Base-by-base conservation (phyloP, 139 green algal genomes). In the Mesotaenium endlicherianum region DNA sequence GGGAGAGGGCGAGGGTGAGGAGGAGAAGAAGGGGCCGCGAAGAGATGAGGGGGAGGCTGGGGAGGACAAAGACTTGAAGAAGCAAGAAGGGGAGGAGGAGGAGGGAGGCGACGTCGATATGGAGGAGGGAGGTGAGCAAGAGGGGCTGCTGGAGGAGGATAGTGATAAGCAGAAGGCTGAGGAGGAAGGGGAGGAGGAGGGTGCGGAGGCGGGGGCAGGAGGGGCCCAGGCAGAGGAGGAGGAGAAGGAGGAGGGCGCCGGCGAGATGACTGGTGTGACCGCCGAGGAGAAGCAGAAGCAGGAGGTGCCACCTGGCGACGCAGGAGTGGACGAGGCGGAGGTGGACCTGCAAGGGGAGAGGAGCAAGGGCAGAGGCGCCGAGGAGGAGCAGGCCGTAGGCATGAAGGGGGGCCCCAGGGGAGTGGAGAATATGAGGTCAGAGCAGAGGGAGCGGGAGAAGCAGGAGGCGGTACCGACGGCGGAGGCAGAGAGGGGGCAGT, bases 291-390 rank as follows among this genome's bases (percentile, higher is more conserved):
- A 78, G 43, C 49, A 64, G 2, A 47, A 76, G n/a, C 74, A 75
- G 5, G 85, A 88, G 69, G 79, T 87, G 34, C 59, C 70, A 40
- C 70, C n/a, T n/a, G n/a, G n/a, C n/a, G n/a, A n/a, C n/a, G n/a
- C 80, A 70, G 75, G 49, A 5, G 67, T 72, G 20, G 88, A 80
- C 14, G 83, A 83, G 40, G 71, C 86, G 53, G 80, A 84, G 60
- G 75, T n/a, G n/a, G n/a, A n/a, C n/a, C n/a, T n/a, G n/a, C n/a
- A 89, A 57, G 57, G 20, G 45, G 39, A n/a, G 36, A 64, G 41
- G 58, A 83, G 82, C 85, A 90, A 69, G 77, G 87, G 50, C 45
- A 69, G 74, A 70, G 85, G 72, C 16, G 76, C 67, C n/a, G 80
- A 70, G 30, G 74, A 87, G 36, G 57, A n/a, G 80, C 1, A 82